A percentile compares a stretch with the other conserved stretches of the same genome.
phyloP scores from a whole-genome alignment of 495 filamentous ascomycete species.

The Penicillium maclennaniae region DNA sequence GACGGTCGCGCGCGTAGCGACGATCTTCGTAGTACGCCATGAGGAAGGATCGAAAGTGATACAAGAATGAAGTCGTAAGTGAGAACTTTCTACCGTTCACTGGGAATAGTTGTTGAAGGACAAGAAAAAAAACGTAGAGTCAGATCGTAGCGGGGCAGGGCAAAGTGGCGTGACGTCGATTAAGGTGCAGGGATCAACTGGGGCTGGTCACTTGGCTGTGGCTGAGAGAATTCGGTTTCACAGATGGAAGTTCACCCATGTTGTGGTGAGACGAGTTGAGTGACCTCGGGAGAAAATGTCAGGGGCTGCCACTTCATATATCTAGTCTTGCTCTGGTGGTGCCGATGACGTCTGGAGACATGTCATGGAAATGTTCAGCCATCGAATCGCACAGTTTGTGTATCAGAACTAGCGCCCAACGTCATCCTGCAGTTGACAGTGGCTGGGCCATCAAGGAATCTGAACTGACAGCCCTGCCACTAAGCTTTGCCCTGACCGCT shows the following conservation, averaged over 20 bases:
- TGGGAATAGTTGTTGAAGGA: constrained; percentile 10
- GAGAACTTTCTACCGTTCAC: constrained; percentile 17
- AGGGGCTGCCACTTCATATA: neutral
- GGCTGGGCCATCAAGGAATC: constrained; percentile 9
- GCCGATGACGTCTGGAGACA: neutral
- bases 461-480: constrained; percentile 9
- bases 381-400: neutral
- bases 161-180: constrained; percentile 28
- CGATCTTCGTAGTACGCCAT: constrained; percentile 43
- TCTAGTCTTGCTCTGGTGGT: neutral
- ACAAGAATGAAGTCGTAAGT: constrained; percentile 7
- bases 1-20: constrained; percentile 32
- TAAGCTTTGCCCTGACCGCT: neutral
- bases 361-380: neutral
- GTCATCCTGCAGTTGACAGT: constrained; percentile 17
- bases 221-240: constrained; percentile 10
- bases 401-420: constrained; percentile 4
- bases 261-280: neutral
- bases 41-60: neutral
- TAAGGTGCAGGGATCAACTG: constrained; percentile 8
- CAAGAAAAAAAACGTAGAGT: constrained; percentile 4
- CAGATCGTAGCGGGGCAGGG: constrained; percentile 18
- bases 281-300: neutral
- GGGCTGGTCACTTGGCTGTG: constrained; percentile 5
- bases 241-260: neutral